phyloP scores from a whole-genome alignment of 1,284 basidiomycete species.

The Pseudozyma pruni region DNA sequence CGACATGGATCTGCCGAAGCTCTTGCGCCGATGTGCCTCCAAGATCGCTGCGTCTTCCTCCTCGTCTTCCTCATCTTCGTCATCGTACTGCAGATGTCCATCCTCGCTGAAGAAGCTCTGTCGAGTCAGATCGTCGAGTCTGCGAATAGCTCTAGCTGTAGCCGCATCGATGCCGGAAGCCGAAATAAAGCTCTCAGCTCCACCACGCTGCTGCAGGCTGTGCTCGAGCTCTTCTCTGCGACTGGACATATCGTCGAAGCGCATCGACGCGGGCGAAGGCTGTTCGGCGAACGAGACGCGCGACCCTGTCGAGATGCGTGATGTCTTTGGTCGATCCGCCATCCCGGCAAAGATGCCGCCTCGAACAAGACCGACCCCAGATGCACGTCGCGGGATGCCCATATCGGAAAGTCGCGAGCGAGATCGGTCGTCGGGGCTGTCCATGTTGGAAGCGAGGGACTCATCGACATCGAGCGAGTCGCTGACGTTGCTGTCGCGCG shows the following conservation, averaged over 20 bases:
- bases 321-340: slow-evolving; percentile 25
- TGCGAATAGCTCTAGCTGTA: slow-evolving; percentile 23
- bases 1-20: slow-evolving; percentile 26
- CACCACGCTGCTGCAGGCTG: slow-evolving; percentile 15
- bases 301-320: slow-evolving; percentile 33
- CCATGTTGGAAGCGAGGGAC: slow-evolving; percentile 4
- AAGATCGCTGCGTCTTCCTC: slow-evolving; percentile 4
- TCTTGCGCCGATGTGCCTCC: slow-evolving; percentile 8
- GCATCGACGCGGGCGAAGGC: slow-evolving; percentile 21
- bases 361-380: slow-evolving; percentile 22
- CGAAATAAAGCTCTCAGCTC: slow-evolving; percentile 23
- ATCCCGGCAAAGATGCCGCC: slow-evolving; percentile 49
- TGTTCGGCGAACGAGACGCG: slow-evolving; percentile 40
- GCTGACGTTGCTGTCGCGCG: slow-evolving; percentile 39
- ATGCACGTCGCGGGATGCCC: slow-evolving; percentile 38
- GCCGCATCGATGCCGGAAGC: slow-evolving; percentile 32
- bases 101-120: slow-evolving; percentile 44
- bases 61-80: slow-evolving; percentile 13
- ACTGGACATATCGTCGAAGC: slow-evolving; percentile 36
- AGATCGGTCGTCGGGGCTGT: slow-evolving; percentile 9
- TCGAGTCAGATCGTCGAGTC: slow-evolving; percentile 44
- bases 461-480: slow-evolving; percentile 37
- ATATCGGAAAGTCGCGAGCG: slow-evolving; percentile 35
- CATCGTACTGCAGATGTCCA: slow-evolving; percentile 32
- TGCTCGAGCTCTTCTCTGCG: slow-evolving; percentile 37